phyloP scores from a whole-genome alignment of 2,329 filamentous ascomycete species.

The Colletotrichum scovillei region DNA sequence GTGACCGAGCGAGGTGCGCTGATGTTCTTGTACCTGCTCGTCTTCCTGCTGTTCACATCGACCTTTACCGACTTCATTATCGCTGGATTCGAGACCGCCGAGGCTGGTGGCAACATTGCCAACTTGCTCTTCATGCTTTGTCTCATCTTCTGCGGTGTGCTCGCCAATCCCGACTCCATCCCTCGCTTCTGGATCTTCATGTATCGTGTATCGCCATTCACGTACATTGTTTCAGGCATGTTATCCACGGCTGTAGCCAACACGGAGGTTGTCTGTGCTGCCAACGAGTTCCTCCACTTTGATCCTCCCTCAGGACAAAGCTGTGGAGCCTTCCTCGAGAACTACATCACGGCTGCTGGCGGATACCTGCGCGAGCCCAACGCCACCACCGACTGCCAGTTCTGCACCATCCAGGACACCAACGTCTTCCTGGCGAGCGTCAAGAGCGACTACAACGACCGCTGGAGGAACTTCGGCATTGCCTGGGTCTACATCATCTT shows the following conservation, averaged over 20 bases:
- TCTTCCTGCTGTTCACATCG: constrained; percentile 83
- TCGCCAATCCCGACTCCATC: constrained; percentile 71
- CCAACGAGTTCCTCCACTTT: constrained; percentile 77
- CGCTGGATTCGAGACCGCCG: constrained; percentile 78
- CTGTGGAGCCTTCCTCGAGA: constrained; percentile 68
- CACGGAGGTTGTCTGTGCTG: constrained; percentile 72
- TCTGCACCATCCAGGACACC: constrained; percentile 63
- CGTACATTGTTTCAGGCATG: constrained; percentile 82
- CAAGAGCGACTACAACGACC: constrained; percentile 64
- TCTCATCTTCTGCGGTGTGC: constrained; percentile 81
- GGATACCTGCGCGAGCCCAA: constrained; percentile 65
- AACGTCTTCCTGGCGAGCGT: constrained; percentile 62
- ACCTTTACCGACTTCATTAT: constrained; percentile 86
- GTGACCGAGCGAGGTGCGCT: constrained; percentile 78
- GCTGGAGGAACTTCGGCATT: constrained; percentile 78
- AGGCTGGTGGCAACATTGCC: constrained; percentile 80
- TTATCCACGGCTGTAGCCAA: constrained; percentile 77
- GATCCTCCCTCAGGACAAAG: constrained; percentile 67
- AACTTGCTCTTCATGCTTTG: constrained; percentile 79
- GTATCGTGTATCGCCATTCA: constrained; percentile 86
- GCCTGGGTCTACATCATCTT: constrained; percentile 69
- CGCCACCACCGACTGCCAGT: constrained; percentile 64
- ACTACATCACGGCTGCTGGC: constrained; percentile 59
- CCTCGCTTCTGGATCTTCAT: constrained; percentile 87
- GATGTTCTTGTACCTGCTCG: constrained; percentile 81